Percentiles rank a stretch among this genome's conserved stretches.
These are phyloP conservation scores for Epichloe amarillans DNA, from an alignment of 2,329 filamentous ascomycete species.

Conservation along the genomic window DNA sequence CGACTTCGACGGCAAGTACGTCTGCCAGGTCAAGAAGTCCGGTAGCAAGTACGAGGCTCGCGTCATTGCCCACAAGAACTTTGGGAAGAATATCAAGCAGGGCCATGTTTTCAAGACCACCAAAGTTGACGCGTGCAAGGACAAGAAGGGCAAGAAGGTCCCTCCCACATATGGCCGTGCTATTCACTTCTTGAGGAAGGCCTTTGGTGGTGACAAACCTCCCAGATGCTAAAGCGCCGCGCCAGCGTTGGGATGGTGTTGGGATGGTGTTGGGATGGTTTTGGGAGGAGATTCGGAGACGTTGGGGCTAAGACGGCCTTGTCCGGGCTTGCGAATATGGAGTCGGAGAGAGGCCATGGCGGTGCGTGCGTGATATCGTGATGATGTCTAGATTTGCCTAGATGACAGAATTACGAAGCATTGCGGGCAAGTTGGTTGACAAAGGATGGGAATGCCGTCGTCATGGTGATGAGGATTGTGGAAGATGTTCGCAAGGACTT, in stretches of 20 bases:
- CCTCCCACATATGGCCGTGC: not conserved
- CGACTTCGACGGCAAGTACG: not conserved
- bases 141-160: not conserved
- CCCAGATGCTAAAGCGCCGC: not conserved
- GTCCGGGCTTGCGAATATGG: no score
- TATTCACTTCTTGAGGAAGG: not conserved
- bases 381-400: no score
- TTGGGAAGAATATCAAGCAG: not conserved
- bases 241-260: not conserved
- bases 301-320: no score
- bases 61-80: not conserved
- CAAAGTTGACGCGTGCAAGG: not conserved
- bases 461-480: no score
- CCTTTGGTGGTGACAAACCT: not conserved
- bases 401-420: no score
- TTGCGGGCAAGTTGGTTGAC: no score
- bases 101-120: not conserved
- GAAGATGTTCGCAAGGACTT: no score
- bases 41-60: not conserved
- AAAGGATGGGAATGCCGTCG: no score
- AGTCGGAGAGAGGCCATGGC: no score
- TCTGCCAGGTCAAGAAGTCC: not conserved
- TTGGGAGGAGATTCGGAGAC: no score
- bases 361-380: no score
- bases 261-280: no score